Evolutionary conservation across 257 asterid species (phyloP).

Genomic region (Misopates orontium): DNA sequence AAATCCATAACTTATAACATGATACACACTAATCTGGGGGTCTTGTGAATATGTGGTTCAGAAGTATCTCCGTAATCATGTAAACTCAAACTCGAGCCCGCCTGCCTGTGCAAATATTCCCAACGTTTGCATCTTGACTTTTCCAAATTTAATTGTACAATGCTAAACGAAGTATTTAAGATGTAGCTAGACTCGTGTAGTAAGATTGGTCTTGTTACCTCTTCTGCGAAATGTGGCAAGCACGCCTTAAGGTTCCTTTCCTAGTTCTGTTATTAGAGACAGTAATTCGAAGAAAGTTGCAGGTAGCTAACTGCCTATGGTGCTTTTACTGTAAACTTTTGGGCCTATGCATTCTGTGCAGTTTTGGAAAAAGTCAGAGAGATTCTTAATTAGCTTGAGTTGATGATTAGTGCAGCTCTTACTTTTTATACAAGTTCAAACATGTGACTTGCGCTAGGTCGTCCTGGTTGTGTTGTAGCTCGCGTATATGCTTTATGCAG

Average conservation of each 20-base stretch:
- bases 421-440: background rate
- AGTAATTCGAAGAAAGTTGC: too few species aligned
- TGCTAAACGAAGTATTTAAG: background rate
- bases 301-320: too few species aligned
- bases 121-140: background rate
- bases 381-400: background rate
- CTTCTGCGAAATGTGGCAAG: background rate
- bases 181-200: background rate
- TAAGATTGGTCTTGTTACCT: background rate
- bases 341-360: too few species aligned
- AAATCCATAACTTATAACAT: too few species aligned
- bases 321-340: too few species aligned
- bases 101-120: too few species aligned
- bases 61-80: background rate
- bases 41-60: too few species aligned
- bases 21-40: too few species aligned
- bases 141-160: background rate
- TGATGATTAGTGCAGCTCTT: background rate
- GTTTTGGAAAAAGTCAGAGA: too few species aligned
- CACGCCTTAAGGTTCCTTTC: background rate
- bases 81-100: background rate
- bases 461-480: background rate
- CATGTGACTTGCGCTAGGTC: background rate
- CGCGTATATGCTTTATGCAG: background rate
- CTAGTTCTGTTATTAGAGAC: too few species aligned